Conservation (phyloP, 2,329 filamentous ascomycete species). For the Biscogniauxia marginata region DNA sequence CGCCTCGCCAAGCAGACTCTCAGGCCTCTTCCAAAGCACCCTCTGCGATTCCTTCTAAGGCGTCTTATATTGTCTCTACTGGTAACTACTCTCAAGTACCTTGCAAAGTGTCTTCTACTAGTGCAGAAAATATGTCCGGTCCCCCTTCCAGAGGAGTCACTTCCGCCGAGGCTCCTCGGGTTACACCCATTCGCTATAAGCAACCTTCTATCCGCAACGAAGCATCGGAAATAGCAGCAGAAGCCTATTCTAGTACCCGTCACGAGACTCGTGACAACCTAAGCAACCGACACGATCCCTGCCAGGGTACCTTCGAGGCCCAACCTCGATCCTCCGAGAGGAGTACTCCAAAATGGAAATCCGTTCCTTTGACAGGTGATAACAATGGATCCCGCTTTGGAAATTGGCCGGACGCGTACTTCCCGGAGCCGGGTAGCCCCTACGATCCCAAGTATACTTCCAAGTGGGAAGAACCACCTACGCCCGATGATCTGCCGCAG, state of each 20-base stretch:
- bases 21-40: not conserved
- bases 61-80: not conserved
- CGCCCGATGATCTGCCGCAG: slow-evolving; percentile 12
- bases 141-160: not conserved
- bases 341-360: not conserved
- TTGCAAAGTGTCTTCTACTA: not conserved
- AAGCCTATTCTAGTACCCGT: not conserved
- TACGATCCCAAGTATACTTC: slow-evolving; percentile 1
- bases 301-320: not conserved
- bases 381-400: not conserved
- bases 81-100: not conserved
- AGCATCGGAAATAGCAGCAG: not conserved
- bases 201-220: not conserved
- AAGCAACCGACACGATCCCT: not conserved
- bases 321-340: slow-evolving; percentile 32
- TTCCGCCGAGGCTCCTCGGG: not conserved
- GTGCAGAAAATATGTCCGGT: not conserved
- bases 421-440: slow-evolving; percentile 33
- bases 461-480: slow-evolving; percentile 15
- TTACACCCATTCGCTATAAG: not conserved
- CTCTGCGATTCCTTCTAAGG: not conserved
- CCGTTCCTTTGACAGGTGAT: not conserved
- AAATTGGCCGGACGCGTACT: not conserved
- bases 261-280: not conserved
- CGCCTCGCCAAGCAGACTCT: not conserved